Evolutionary conservation across 2,329 filamentous ascomycete species (phyloP), one percentile per base, ranked within the genome.

Genomic region (Neopestalotiopsis sp.): DNA sequence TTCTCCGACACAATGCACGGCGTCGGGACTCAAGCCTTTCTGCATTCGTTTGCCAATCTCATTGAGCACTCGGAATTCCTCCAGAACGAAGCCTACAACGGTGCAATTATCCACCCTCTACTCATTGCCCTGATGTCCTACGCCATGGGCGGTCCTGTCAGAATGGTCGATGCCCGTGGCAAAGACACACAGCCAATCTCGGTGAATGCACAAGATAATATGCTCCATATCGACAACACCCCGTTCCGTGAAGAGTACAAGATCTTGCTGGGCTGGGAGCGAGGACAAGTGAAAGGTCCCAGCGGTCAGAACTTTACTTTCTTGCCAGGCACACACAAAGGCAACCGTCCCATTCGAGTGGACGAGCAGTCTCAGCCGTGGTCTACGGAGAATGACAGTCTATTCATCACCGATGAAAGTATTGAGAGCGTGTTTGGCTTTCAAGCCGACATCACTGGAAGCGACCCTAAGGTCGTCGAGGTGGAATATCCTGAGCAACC

Each of bases 191-290:
- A 42, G 1, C 61, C 61, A 6, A 45, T 64, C n/a, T 64, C 61
- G n/a, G 17, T 64, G 6, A 64, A 64, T 64, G 61, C 61, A 12
- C 61, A 64, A 24, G 61, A 64, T n/a, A 64, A 64, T 24, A 64
- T 64, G 61, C 61, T 64, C 14, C 61, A 64, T 30, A n/a, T 64
- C 40, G 61, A 64, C 20, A 64, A 64, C n/a, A 64, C 61, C 7
- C 61, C 61, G 3, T 64, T 64, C 40, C 7, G 17, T 6, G 61
- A 64, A n/a, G 61, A 64, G 38, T 64, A 64, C 32, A 64, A 64
- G 38, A 12, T 64, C 4, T 17, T 64, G 5, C n/a, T 64, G 12
- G 17, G 17, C 38, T 64, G 61, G 61, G 10, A 24, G 38, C 14
- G 20, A 17, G 61, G 61, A 5, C 12, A 64, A 34, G 38, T 64